A percentile compares a stretch with the other conserved stretches of the same genome.
Conservation (phyloP, 2,329 filamentous ascomycete species). For the Fusarium sp. region DNA sequence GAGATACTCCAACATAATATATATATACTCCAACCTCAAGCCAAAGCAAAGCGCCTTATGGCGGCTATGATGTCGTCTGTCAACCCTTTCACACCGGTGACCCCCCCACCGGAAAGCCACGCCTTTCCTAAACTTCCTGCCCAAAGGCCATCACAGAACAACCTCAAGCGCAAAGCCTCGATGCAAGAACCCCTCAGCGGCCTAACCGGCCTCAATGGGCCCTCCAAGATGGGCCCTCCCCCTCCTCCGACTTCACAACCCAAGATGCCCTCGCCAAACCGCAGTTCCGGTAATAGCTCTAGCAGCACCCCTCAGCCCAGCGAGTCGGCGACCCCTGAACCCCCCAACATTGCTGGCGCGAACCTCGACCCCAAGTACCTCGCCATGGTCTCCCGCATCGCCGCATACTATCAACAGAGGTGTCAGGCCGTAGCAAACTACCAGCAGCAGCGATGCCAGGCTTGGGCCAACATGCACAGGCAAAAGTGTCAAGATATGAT, state of each 20-base stretch:
- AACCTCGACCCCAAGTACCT: constrained; percentile 56
- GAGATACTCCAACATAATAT: constrained; percentile 22
- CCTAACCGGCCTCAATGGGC: constrained; percentile 31
- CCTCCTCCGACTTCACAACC: constrained; percentile 43
- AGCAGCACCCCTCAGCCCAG: constrained; percentile 33
- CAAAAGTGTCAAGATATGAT: constrained; percentile 61
- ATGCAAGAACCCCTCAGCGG: constrained; percentile 40
- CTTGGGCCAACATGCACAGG: constrained; percentile 59
- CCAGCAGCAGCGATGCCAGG: constrained; percentile 61
- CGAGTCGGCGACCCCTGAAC: constrained; percentile 40
- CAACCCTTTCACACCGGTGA: constrained; percentile 47
- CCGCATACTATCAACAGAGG: constrained; percentile 61
- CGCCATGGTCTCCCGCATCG: constrained; percentile 60
- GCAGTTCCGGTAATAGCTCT: constrained; percentile 29
- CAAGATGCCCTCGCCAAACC: constrained; percentile 35
- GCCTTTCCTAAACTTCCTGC: constrained; percentile 47
- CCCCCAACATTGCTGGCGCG: constrained; percentile 38
- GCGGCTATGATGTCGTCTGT: constrained; percentile 49
- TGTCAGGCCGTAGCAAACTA: constrained; percentile 59
- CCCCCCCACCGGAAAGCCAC: constrained; percentile 46
- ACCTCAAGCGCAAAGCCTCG: constrained; percentile 44
- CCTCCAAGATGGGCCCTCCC: constrained; percentile 41
- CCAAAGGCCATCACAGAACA: constrained; percentile 45
- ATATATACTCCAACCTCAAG: constrained; percentile 35
- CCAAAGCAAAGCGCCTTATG: constrained; percentile 40